phyloP scores from a whole-genome alignment of 306 rosid genomes.

The Erythrophleum fordii region DNA sequence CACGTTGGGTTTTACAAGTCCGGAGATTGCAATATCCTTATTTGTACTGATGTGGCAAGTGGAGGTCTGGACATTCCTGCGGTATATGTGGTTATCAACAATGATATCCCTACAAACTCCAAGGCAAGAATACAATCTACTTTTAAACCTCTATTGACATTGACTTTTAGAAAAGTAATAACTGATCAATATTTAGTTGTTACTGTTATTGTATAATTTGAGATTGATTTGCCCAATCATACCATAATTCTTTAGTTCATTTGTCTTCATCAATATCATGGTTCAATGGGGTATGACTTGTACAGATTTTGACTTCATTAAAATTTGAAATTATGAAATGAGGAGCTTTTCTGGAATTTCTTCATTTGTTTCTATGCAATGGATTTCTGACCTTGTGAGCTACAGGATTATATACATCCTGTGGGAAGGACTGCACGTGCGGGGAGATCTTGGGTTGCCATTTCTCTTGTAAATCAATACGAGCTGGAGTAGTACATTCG shows the following conservation, averaged over 20 bases:
- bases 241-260: not conserved
- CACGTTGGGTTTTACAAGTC: too few relatives aligned
- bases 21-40: slow-evolving; percentile 77
- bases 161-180: not conserved
- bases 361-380: not conserved
- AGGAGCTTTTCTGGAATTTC: not conserved
- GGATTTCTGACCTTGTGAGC: slow-evolving; percentile 34
- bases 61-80: slow-evolving; percentile 89
- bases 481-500: slow-evolving; percentile 83
- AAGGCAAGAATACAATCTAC: slow-evolving; percentile 56
- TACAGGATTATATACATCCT: slow-evolving; percentile 87
- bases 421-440: slow-evolving; percentile 99
- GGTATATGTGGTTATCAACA: slow-evolving; percentile 85
- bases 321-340: not conserved
- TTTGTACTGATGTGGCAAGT: slow-evolving; percentile 94
- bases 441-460: slow-evolving; percentile 86
- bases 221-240: not conserved
- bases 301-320: not conserved
- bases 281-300: not conserved
- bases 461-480: slow-evolving; percentile 83
- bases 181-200: not conserved
- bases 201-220: not conserved
- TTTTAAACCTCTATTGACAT: not conserved
- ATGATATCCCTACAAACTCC: slow-evolving; percentile 85
- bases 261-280: slow-evolving; percentile 18